Evolutionary conservation across 108 stramenopile genomes (phyloP).

Genomic region (Skeletonema costatum): DNA sequence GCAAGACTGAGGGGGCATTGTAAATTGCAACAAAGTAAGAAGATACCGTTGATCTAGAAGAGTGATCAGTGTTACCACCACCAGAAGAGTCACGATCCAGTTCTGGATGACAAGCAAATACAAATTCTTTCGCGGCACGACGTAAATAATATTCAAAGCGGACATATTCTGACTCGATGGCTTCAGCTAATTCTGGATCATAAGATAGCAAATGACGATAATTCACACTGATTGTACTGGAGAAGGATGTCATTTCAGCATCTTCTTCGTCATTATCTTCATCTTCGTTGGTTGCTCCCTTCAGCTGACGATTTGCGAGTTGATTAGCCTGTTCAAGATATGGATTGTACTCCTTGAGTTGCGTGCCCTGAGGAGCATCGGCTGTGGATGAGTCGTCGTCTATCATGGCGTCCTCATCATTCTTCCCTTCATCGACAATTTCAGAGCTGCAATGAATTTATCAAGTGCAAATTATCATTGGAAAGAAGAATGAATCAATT

Average conservation of each 20-base stretch:
- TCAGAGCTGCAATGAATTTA: conserved; percentile 22
- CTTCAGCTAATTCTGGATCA: conserved; percentile 82
- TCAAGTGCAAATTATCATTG: not conserved
- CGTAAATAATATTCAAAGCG: conserved; percentile 88
- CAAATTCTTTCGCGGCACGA: conserved; percentile 59
- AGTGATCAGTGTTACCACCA: conserved; percentile 4
- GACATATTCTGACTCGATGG: conserved; percentile 81
- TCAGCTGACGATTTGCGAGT: conserved; percentile 62
- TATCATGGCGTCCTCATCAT: conserved; percentile 4
- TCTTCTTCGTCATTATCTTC: conserved; percentile 25
- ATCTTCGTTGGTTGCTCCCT: conserved; percentile 26
- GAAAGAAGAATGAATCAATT: not conserved
- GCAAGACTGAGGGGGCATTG: conserved; percentile 63
- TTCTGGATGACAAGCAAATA: conserved; percentile 62
- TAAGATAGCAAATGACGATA: conserved; percentile 62
- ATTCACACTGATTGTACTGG: conserved; percentile 77
- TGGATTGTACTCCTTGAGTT: conserved; percentile 54
- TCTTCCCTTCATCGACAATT: conserved; percentile 21
- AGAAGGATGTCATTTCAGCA: conserved; percentile 42
- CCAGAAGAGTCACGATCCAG: conserved; percentile 38
- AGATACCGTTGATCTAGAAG: not conserved
- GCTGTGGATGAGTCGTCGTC: conserved; percentile 20
- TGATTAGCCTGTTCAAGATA: conserved; percentile 74
- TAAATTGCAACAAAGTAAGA: conserved; percentile 86
- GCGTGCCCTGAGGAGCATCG: not conserved